Evolutionary conservation across 495 filamentous ascomycete species (phyloP), one percentile per base, ranked within the genome.

Genomic region (Penicillium egyptiacum): DNA sequence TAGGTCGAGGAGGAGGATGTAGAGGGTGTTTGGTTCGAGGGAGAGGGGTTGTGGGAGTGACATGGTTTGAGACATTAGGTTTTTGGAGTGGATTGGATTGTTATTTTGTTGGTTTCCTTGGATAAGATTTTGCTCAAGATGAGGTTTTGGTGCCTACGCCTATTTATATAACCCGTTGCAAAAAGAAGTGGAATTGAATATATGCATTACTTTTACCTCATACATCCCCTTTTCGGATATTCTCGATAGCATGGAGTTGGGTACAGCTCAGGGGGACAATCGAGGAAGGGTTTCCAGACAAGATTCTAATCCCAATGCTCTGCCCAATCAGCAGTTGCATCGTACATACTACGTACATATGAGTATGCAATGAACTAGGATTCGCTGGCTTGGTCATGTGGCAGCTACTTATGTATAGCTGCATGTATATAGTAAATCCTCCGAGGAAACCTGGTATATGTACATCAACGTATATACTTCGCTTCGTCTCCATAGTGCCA

Each of bases 1-100:
- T 22, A 62, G 57, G 33, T 64, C 65, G 2, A 60, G 53, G 14
- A 68, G 56, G 50, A 64, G 59, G 50, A 68, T 25, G 45, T 65
- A 61, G 6, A 59, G 42, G 17, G 35, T 25, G 41, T 60, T 57
- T 19, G 57, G 39, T 25, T 64, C 61, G 40, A 60, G 51, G 30
- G 26, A 0, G 26, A 53, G 50, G 31, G 48, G 20, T 23, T 50
- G 31, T 31, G 10, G 10, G 33, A 17, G 1, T 53, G 50, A 25
- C 50, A 53, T 53, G 35, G 1, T 16, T 37, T 37, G 14, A 2
- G 33, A n/a, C 14, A 6, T 33, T 37, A 1, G 33, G 33, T 2
- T 7, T 16, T 37, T 37, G 33, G 5, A n/a, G 4, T 37, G 14
- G 14, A 37, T 37, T 45, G 19, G 43, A 45, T 47, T 47, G 14